phyloP scores from a whole-genome alignment of 306 rosid species.

The Abrus pulchellus region DNA sequence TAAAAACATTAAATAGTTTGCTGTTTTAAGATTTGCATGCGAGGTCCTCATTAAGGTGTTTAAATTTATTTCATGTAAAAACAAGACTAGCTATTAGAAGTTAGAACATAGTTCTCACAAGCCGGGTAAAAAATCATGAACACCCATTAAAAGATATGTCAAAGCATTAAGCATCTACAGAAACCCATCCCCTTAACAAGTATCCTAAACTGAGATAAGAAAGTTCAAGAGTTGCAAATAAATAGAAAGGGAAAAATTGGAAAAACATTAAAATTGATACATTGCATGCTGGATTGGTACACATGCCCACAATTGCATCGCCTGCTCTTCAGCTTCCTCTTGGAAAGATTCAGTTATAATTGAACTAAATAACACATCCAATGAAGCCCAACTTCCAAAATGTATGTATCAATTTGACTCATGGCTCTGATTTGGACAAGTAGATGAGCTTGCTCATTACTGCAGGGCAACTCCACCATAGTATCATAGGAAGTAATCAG shows the following conservation, averaged over 20 bases:
- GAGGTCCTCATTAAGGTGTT: no score
- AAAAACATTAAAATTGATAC: slow-evolving; percentile 56
- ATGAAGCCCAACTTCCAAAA: slow-evolving; percentile 53
- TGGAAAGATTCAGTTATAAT: slow-evolving; percentile 49
- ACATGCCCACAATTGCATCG: slow-evolving; percentile 55
- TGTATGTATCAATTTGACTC: slow-evolving; percentile 43
- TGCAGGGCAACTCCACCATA: slow-evolving; percentile 50
- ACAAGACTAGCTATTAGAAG: slow-evolving; percentile 30
- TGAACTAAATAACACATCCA: slow-evolving; percentile 54
- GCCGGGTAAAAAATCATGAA: slow-evolving; percentile 44
- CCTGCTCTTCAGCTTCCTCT: slow-evolving; percentile 59
- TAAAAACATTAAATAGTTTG: no score
- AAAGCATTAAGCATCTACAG: slow-evolving; percentile 66
- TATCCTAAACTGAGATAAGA: slow-evolving; percentile 54
- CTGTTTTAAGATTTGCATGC: no score
- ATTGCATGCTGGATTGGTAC: slow-evolving; percentile 60
- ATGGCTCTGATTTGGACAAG: slow-evolving; percentile 52
- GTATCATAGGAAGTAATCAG: slow-evolving; percentile 87
- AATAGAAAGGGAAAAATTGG: slow-evolving; percentile 47
- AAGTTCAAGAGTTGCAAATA: slow-evolving; percentile 33
- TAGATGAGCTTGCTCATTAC: slow-evolving; percentile 53
- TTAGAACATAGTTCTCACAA: slow-evolving; percentile 43
- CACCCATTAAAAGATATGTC: slow-evolving; percentile 57
- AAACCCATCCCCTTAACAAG: slow-evolving; percentile 60
- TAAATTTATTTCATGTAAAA: neutral